Base-by-base conservation (phyloP, 1,139 yeast genomes). In the Pichiaceae sp. region DNA sequence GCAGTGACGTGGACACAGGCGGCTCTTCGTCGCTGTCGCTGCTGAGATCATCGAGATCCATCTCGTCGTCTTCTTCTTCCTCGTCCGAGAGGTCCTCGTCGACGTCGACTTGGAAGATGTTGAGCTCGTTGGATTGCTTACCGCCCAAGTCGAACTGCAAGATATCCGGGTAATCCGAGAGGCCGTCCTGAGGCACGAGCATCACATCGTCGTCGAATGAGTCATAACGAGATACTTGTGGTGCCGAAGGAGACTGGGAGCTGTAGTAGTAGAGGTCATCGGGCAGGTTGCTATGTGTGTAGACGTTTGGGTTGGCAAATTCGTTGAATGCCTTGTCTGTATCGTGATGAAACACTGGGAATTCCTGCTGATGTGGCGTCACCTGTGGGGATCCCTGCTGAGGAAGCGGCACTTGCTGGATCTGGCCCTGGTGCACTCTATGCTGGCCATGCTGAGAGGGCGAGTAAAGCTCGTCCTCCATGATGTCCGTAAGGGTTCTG, bases 11-110 rank as follows among this genome's bases (percentile, higher is more conserved):
- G n/a, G n/a, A n/a, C n/a, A n/a, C n/a, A n/a, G n/a, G n/a, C n/a
- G n/a, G n/a, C n/a, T n/a, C n/a, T n/a, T n/a, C n/a, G n/a, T 25
- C 28, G 14, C 16, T 14, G 28, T 49, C 53, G 29, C 51, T 45
- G 41, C 50, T 51, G 27, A 46, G 35, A 30, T 52, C 57, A 38
- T 55, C 56, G 17, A 48, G 37, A 37, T 55, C 55, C 52, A 53
- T 50, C 29, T 53, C 57, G 52, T 49, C 47, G 21, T 54, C 56
- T 37, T 55, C 58, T 26, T 50, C 40, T 36, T 51, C 52, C 35
- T 52, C 48, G 28, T 51, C 51, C 38, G 56, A 46, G 19, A 57
- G 63, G 31, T 60, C 63, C 25, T 60, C 64, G 7, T 60, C 63
- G 19, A 54, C 49, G 31, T 54, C 54, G 26, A 48, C 44, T 33